Conservation (phyloP, 257 asterid species). For the Nicotiana otophora region DNA sequence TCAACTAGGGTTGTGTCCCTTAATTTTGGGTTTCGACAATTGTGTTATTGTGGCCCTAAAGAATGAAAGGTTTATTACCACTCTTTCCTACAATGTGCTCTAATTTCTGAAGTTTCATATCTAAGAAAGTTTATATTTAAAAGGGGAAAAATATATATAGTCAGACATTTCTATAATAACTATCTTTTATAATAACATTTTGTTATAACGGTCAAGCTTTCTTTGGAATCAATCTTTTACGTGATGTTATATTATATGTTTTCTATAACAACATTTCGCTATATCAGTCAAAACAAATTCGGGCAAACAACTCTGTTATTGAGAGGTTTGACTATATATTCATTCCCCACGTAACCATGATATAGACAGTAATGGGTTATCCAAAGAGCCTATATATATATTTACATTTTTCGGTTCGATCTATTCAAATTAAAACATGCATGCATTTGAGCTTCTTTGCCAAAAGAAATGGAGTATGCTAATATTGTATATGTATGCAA, state of each 20-base stretch:
- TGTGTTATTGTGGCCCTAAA: constrained; percentile 3
- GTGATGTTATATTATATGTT: not conserved
- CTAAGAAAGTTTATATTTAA: not conserved
- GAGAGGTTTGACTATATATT: not conserved
- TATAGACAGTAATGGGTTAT: no score
- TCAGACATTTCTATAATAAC: not conserved
- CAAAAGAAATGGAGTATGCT: no score
- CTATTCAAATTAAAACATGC: no score
- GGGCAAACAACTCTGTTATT: not conserved
- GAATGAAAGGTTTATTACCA: not conserved
- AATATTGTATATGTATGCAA: no score
- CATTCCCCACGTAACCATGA: no score
- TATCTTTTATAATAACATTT: not conserved
- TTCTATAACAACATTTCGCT: not conserved
- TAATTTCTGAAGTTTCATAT: not conserved
- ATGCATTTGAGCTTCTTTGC: no score
- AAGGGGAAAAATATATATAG: not conserved
- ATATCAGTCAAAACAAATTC: not conserved
- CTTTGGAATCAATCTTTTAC: not conserved
- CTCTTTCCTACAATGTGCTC: not conserved
- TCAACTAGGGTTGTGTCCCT: constrained; percentile 21
- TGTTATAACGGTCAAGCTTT: not conserved
- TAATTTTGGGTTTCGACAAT: constrained; percentile 3
- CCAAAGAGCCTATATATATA: no score
- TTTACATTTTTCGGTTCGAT: no score